Percentiles rank a stretch among this genome's conserved stretches.
phyloP scores from a whole-genome alignment of 164 flowering plant species.

The Chimonanthus praecox region DNA sequence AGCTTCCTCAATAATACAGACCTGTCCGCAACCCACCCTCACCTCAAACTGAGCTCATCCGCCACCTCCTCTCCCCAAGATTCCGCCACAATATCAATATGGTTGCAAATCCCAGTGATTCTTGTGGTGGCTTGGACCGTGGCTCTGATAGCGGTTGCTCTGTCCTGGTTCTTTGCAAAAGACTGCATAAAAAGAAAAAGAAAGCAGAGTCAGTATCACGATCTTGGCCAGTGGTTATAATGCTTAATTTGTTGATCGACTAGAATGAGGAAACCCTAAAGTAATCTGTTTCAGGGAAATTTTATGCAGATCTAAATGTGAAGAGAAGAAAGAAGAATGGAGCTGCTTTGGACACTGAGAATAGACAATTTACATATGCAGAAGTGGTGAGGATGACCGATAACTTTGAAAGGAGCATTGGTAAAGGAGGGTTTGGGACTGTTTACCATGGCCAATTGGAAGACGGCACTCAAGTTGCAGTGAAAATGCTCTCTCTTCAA shows the following conservation, averaged over 20 bases:
- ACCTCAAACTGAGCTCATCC: too few species aligned
- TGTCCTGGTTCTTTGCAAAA: too few species aligned
- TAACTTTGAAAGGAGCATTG: slow-evolving; percentile 33
- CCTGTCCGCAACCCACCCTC: too few species aligned
- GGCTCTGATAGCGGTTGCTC: too few species aligned
- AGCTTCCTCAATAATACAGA: too few species aligned
- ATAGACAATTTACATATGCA: slow-evolving; percentile 24
- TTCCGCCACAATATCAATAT: too few species aligned
- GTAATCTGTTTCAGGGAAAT: background rate
- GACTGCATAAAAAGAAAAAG: too few species aligned
- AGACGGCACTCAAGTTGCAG: slow-evolving; percentile 36
- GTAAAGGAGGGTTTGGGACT: slow-evolving; percentile 47
- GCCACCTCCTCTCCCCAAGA: too few species aligned
- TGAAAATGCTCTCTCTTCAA: slow-evolving; percentile 38
- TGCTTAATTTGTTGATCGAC: background rate
- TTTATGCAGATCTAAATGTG: background rate
- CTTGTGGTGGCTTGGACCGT: slow-evolving; percentile 22
- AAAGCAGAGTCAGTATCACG: too few species aligned
- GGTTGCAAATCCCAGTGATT: too few species aligned
- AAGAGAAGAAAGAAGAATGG: background rate
- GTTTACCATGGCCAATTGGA: slow-evolving; percentile 37
- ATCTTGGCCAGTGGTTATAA: too few species aligned
- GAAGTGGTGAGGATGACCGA: slow-evolving; percentile 34
- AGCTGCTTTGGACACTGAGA: background rate
- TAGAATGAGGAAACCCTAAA: background rate